phyloP scores from a whole-genome alignment of 108 stramenopile species.

The Fistulifera pelliculosa region DNA sequence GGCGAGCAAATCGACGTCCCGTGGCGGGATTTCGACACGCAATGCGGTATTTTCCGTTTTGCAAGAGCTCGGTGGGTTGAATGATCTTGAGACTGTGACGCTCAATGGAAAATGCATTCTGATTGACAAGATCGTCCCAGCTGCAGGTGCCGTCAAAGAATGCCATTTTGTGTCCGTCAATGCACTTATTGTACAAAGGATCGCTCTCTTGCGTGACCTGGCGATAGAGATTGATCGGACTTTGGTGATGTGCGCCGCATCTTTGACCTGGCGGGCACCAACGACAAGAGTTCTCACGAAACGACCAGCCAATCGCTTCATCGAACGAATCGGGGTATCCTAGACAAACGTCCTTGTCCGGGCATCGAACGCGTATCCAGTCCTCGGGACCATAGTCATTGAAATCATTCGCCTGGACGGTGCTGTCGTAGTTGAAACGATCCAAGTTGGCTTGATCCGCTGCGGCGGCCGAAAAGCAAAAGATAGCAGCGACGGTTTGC shows the following conservation, averaged over 20 bases:
- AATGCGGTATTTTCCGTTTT: background rate
- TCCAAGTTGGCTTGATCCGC: background rate
- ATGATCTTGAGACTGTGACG: conserved; percentile 10
- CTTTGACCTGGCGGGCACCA: conserved; percentile 24
- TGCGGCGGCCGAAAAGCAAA: no score
- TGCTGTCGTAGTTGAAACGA: background rate
- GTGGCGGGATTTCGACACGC: background rate
- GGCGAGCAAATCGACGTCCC: background rate
- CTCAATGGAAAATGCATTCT: conserved; percentile 11
- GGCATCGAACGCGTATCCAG: conserved; percentile 37
- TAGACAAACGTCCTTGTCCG: conserved; percentile 25
- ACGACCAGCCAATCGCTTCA: conserved; percentile 21
- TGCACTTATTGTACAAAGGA: conserved; percentile 4
- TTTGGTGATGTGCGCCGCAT: conserved; percentile 25
- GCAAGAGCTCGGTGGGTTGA: conserved; percentile 6
- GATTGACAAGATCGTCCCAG: background rate
- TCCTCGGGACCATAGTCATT: conserved; percentile 37
- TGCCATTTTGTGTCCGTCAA: conserved; percentile 17
- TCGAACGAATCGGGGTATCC: conserved; percentile 38
- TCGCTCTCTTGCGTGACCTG: conserved; percentile 26
- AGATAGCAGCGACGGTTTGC: no score
- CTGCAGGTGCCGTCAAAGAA: conserved; percentile 7
- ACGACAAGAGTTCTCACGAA: conserved; percentile 22
- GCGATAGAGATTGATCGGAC: conserved; percentile 53
- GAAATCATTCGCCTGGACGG: background rate